phyloP scores from a whole-genome alignment of 73 alveolate species.

The Diophrys sp. region DNA sequence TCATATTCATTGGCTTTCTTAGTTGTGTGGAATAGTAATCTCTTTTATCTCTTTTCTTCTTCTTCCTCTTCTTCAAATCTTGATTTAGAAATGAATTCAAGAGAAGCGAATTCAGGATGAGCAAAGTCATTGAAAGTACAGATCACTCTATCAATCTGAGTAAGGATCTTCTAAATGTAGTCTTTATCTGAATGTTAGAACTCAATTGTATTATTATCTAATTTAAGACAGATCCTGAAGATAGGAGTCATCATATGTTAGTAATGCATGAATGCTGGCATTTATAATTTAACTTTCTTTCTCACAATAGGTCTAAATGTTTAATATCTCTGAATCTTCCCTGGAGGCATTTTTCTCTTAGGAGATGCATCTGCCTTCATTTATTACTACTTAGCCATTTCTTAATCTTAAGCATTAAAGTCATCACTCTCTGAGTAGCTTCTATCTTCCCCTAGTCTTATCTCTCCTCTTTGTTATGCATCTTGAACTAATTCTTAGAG shows the following conservation, averaged over 20 bases:
- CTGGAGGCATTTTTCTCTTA: neutral
- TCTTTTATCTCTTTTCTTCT: slow-evolving; percentile 35
- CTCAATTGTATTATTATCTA: slow-evolving; percentile 22
- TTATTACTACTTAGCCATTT: no score
- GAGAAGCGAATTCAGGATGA: slow-evolving; percentile 53
- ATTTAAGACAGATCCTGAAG: slow-evolving; percentile 26
- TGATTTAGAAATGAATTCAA: slow-evolving; percentile 29
- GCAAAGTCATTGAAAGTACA: slow-evolving; percentile 28
- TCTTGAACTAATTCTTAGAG: slow-evolving; percentile 20
- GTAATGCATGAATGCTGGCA: slow-evolving; percentile 41
- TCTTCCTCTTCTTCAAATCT: slow-evolving; percentile 53
- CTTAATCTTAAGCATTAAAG: no score
- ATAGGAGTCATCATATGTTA: slow-evolving; percentile 41
- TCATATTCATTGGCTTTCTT: slow-evolving; percentile 28
- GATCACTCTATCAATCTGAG: slow-evolving; percentile 12
- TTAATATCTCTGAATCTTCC: neutral
- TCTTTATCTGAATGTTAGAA: slow-evolving; percentile 28
- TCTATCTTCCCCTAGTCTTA: neutral
- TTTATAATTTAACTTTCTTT: slow-evolving; percentile 1
- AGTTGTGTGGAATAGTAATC: slow-evolving; percentile 11
- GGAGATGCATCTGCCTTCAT: no score
- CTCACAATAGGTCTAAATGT: neutral
- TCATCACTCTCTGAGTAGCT: neutral
- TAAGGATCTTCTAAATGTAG: slow-evolving; percentile 21
- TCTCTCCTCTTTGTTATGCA: neutral